Percentiles rank a stretch among this genome's conserved stretches.
Conservation (phyloP, 768 basidiomycete species). For the Pisolithus microcarpus region DNA sequence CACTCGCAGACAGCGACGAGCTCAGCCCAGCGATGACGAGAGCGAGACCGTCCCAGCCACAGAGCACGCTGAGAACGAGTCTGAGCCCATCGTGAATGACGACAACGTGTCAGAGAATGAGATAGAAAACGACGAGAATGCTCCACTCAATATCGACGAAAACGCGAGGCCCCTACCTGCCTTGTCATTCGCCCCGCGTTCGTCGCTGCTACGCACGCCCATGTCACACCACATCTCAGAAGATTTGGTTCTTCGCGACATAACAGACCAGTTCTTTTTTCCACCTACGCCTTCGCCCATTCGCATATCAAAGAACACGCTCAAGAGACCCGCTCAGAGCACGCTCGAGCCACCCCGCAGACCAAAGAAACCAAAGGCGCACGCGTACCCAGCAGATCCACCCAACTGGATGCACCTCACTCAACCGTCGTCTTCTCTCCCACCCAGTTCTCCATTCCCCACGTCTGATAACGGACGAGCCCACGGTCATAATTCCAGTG, state of each 20-base stretch:
- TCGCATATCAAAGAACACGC: slow-evolving; percentile 14
- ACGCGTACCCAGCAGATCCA: slow-evolving; percentile 25
- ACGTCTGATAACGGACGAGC: slow-evolving; percentile 13
- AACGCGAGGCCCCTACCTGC: slow-evolving; percentile 4
- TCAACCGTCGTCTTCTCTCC: slow-evolving; percentile 25
- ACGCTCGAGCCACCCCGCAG: slow-evolving; percentile 23
- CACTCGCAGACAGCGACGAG: slow-evolving; percentile 15
- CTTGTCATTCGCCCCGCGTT: slow-evolving; percentile 8
- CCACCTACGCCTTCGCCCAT: slow-evolving; percentile 26
- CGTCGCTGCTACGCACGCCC: slow-evolving; percentile 19
- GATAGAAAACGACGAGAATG: slow-evolving; percentile 13
- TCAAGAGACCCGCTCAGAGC: slow-evolving; percentile 8
- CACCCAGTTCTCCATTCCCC: slow-evolving; percentile 27
- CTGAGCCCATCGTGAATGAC: background rate
- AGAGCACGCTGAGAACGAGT: background rate
- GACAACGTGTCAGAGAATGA: background rate
- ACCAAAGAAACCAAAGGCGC: slow-evolving; percentile 27
- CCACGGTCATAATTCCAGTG: slow-evolving; percentile 2
- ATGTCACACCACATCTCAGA: slow-evolving; percentile 14
- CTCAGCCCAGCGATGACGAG: slow-evolving; percentile 1
- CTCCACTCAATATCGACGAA: slow-evolving; percentile 9
- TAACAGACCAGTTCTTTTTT: slow-evolving; percentile 30
- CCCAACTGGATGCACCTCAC: slow-evolving; percentile 22
- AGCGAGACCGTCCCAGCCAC: background rate
- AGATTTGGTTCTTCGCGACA: slow-evolving; percentile 23